Percentiles rank a stretch among this genome's conserved stretches.
Evolutionary conservation across 169 alveolate genomes (phyloP).

Genomic region (Prorocentrum cordatum): DNA sequence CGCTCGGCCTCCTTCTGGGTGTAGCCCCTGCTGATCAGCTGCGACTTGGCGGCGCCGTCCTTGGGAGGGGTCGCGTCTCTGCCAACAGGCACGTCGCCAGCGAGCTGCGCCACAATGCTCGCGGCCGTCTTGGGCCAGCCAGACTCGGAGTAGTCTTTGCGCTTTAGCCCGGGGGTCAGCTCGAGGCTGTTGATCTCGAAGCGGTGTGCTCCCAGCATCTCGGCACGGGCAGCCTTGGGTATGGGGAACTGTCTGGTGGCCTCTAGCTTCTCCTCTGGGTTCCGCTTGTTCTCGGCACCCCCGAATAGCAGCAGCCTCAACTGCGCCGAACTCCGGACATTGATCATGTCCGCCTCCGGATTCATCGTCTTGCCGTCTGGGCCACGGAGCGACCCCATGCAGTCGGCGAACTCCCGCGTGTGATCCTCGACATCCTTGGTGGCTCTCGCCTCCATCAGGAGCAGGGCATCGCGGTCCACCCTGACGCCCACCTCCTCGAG

Average conservation of each 20-base stretch:
- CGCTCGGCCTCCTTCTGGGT: neutral
- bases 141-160: neutral
- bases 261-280: neutral
- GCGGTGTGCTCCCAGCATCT: neutral
- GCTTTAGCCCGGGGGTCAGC: neutral
- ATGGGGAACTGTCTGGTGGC: neutral
- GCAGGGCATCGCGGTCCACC: neutral
- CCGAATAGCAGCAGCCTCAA: neutral
- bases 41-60: neutral
- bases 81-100: too few species aligned
- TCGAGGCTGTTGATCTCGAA: neutral
- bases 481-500: neutral
- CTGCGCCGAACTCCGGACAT: neutral
- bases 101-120: neutral
- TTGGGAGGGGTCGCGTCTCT: too few species aligned
- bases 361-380: neutral
- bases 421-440: neutral
- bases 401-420: neutral
- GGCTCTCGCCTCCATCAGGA: neutral
- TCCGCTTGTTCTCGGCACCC: neutral
- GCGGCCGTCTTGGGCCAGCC: neutral
- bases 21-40: neutral
- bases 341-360: neutral
- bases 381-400: neutral
- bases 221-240: neutral